Conservation (phyloP, 306 rosid species). For the Canavalia ensiformis region DNA sequence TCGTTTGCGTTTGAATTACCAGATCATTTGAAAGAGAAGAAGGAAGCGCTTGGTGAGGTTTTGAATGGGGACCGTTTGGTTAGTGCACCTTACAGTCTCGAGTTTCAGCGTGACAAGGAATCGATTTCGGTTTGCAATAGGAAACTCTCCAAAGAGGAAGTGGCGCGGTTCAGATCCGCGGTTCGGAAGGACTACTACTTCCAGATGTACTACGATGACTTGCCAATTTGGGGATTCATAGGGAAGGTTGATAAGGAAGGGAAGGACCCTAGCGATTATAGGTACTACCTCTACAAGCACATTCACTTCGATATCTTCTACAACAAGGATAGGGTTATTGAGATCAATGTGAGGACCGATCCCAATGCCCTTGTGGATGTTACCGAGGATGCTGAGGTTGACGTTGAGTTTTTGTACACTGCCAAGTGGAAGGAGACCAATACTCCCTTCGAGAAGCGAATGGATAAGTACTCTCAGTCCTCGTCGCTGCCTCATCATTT, state of each 20-base stretch:
- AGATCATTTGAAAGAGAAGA: conserved; percentile 76
- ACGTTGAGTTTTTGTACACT: conserved; percentile 72
- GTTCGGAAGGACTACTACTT: conserved; percentile 82
- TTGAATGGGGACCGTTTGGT: conserved; percentile 91
- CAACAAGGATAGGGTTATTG: conserved; percentile 86
- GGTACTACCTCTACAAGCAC: conserved; percentile 76
- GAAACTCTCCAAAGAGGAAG: conserved; percentile 65
- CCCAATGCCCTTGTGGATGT: conserved; percentile 71
- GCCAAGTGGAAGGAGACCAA: conserved; percentile 85
- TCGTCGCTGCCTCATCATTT: conserved; percentile 84
- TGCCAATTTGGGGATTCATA: conserved; percentile 93
- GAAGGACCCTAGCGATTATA: conserved; percentile 79
- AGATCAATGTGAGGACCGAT: conserved; percentile 70
- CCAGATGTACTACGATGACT: conserved; percentile 90
- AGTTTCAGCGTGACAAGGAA: conserved; percentile 70
- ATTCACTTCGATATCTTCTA: conserved; percentile 76
- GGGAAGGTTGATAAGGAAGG: conserved; percentile 81
- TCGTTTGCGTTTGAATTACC: conserved; percentile 35
- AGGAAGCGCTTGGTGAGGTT: conserved; percentile 92
- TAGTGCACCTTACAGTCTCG: conserved; percentile 81
- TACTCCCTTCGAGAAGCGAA: conserved; percentile 83
- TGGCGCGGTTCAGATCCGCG: conserved; percentile 70
- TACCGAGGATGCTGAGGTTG: conserved; percentile 73
- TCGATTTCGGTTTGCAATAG: conserved; percentile 61
- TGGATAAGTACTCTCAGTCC: conserved; percentile 79